A percentile compares a stretch with the other conserved stretches of the same genome.
phyloP scores from a whole-genome alignment of 2,329 filamentous ascomycete genomes.

The Seiridium unicorne region DNA sequence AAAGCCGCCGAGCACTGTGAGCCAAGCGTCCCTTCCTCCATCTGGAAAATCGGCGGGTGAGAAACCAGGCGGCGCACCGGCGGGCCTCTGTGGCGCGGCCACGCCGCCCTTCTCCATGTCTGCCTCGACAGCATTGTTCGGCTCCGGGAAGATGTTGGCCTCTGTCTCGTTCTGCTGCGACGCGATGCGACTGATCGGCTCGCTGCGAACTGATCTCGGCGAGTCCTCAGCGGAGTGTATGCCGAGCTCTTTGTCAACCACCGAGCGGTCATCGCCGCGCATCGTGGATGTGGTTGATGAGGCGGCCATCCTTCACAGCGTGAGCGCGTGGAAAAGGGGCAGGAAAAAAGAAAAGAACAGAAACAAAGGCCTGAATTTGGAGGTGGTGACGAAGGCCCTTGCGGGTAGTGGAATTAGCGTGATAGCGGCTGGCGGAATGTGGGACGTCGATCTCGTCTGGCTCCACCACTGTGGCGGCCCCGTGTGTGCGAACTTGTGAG shows the following conservation, averaged over 20 bases:
- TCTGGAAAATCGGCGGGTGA: constrained; percentile 52
- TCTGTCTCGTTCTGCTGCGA: constrained; percentile 1
- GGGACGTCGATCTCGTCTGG: neutral
- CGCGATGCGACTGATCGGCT: neutral
- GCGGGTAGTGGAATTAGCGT: neutral
- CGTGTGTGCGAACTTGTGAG: too few species aligned
- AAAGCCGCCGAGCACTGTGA: constrained; percentile 49
- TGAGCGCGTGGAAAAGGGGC: neutral
- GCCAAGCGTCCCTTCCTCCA: constrained; percentile 56
- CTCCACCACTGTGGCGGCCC: neutral
- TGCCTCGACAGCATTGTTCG: neutral
- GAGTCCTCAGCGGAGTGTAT: neutral
- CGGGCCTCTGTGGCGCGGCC: neutral
- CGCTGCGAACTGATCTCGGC: neutral
- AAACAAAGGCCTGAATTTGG: too few species aligned
- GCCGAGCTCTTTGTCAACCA: neutral
- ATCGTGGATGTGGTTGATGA: constrained; percentile 3
- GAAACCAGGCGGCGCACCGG: constrained; percentile 5
- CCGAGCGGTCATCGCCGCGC: neutral
- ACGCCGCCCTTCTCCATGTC: constrained; percentile 2
- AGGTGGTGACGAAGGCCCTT: too few species aligned
- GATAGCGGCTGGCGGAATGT: neutral
- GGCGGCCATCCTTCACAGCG: neutral
- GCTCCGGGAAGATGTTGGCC: neutral
- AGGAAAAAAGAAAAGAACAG: too few species aligned